A percentile compares a stretch with the other conserved stretches of the same genome.
phyloP scores from a whole-genome alignment of 805 yeast genomes.

The Lipomyces japonicus region DNA sequence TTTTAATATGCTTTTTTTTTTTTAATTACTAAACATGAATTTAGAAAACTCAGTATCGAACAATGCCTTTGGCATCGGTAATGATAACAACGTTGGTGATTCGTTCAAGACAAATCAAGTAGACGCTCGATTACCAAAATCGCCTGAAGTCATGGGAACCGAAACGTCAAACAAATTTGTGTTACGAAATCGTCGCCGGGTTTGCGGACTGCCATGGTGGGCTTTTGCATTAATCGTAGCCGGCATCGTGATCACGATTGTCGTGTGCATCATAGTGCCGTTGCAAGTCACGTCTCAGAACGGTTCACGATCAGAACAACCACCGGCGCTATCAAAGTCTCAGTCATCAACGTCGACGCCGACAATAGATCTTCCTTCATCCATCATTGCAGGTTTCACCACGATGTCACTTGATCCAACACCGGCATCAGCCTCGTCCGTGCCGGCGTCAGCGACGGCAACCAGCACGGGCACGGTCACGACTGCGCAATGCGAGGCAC shows the following conservation, averaged over 20 bases:
- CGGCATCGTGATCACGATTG: slow-evolving; percentile 2
- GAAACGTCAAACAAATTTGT: neutral
- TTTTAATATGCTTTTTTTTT: too few relatives aligned
- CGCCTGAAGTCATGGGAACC: neutral
- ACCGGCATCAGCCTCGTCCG: neutral
- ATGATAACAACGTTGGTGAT: too few relatives aligned
- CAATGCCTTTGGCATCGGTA: too few relatives aligned
- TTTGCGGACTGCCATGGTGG: slow-evolving; percentile 19
- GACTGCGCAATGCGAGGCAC: slow-evolving; percentile 3
- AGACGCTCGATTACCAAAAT: too few relatives aligned
- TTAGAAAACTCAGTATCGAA: too few relatives aligned
- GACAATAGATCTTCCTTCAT: neutral
- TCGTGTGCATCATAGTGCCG: slow-evolving; percentile 23
- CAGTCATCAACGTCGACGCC: neutral
- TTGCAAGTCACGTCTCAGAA: slow-evolving; percentile 9
- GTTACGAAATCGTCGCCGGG: slow-evolving; percentile 5
- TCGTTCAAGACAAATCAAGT: too few relatives aligned
- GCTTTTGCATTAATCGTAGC: slow-evolving; percentile 6
- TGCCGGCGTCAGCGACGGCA: neutral
- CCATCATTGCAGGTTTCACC: neutral
- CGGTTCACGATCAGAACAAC: neutral
- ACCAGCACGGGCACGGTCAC: neutral
- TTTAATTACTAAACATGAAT: too few relatives aligned
- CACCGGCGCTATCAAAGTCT: neutral
- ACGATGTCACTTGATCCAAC: neutral